phyloP scores from a whole-genome alignment of 2,329 filamentous ascomycete species.

The Sordariomycetes sp. region DNA sequence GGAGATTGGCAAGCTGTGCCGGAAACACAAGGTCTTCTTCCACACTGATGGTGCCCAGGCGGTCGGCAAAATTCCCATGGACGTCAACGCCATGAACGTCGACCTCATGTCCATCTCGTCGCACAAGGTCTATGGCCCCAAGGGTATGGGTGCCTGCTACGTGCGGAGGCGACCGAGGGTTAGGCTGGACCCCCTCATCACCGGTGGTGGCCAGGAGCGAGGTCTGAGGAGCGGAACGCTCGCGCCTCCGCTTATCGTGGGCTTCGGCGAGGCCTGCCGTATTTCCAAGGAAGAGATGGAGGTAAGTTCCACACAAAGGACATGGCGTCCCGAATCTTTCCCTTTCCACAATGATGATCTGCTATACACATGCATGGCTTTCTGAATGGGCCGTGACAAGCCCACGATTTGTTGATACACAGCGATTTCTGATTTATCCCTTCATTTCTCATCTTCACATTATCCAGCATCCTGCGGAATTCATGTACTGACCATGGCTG shows the following conservation, averaged over 20 bases:
- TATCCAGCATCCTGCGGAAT: background rate
- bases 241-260: constrained; percentile 76
- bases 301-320: constrained; percentile 42
- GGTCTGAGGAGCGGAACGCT: constrained; percentile 89
- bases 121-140: constrained; percentile 97
- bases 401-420: constrained; percentile 42
- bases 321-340: constrained; percentile 10
- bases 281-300: constrained; percentile 82
- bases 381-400: constrained; percentile 60
- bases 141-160: constrained; percentile 93
- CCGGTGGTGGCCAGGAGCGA: constrained; percentile 89
- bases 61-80: constrained; percentile 94
- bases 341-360: constrained; percentile 53
- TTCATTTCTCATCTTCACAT: background rate
- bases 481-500: constrained; percentile 4
- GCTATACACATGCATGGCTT: constrained; percentile 78
- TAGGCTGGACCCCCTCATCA: constrained; percentile 90
- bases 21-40: constrained; percentile 90
- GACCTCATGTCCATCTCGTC: constrained; percentile 98
- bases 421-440: constrained; percentile 51
- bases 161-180: constrained; percentile 86
- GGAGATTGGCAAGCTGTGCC: constrained; percentile 85
- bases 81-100: constrained; percentile 96
- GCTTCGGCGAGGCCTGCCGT: constrained; percentile 90
- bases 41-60: constrained; percentile 95